Base-by-base conservation (phyloP, 768 basidiomycete species). In the Lactarius vividus region DNA sequence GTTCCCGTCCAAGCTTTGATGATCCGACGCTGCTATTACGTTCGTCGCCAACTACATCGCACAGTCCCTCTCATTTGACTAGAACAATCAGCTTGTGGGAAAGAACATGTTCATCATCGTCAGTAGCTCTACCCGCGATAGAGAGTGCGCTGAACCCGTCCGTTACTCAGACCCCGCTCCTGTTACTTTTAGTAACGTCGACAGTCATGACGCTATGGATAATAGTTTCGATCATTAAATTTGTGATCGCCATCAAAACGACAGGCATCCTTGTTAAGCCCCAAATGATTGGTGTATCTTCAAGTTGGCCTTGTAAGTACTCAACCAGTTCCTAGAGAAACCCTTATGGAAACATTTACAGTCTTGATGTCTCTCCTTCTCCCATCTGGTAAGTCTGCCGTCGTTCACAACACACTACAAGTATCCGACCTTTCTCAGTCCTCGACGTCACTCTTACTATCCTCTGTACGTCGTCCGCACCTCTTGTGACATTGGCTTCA, bases 11-110 rank as follows among this genome's bases (percentile, higher is more conserved):
- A 66, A 4, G 39, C 49, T 11, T 40, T 58, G 39, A 62, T 66
- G 61, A 53, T 66, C n/a, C 52, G 61, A 40, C 65, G 65, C 10
- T 66, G 65, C 40, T 62, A 66, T 58, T 18, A 66, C 55, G 65
- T 66, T 46, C 33, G 65, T 62, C 11, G n/a, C 35, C 7, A 16
- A 28, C 29, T 26, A 28, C 18, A 20, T 54, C 29, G 18, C 23
- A 23, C 10, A 20, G 16, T 13, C 1, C 15, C 13, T 16, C 20
- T 2, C 11, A 42, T 46, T 53, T 62, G 26, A 66, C 31, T 40
- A 4, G 26, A 35, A n/a, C 10, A 33, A 35, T 13, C 23, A 66
- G 65, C 39, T 62, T 4, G 49, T 66, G 18, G 39, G 40, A 13
- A 28, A 37, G 57, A 66, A 66, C 53, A 13, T 52, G 29, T 62